These are phyloP conservation scores for Calonectria ilicicola DNA, from an alignment of 2,329 filamentous ascomycete species.

Conservation along the genomic window DNA sequence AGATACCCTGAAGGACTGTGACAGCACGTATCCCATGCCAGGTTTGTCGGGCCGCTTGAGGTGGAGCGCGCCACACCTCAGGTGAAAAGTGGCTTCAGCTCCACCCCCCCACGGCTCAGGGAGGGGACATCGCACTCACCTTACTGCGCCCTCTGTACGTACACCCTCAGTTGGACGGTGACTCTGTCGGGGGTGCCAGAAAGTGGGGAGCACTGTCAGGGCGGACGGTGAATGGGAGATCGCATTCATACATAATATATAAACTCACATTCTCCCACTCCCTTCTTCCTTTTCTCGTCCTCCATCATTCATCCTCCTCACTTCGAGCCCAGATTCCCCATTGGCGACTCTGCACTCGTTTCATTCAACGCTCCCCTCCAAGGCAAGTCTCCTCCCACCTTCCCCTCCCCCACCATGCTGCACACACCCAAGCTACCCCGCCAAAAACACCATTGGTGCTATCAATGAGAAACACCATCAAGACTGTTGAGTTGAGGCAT, in stretches of 20 bases:
- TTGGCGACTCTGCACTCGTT: constrained; percentile 24
- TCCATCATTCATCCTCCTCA: constrained; percentile 16
- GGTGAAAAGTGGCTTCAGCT: constrained; percentile 3
- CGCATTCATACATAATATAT: constrained; percentile 26
- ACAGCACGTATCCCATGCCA: not conserved
- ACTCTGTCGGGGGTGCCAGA: constrained; percentile 3
- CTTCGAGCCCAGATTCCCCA: constrained; percentile 28
- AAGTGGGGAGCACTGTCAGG: constrained; percentile 10
- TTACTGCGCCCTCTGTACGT: not conserved
- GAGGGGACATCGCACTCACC: not conserved
- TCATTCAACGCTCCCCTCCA: constrained; percentile 28
- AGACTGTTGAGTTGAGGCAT: constrained; percentile 40
- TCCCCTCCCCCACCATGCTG: constrained; percentile 27
- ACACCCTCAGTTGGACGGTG: constrained; percentile 6
- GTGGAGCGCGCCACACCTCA: constrained; percentile 4
- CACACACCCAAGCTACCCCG: constrained; percentile 39
- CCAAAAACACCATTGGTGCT: constrained; percentile 41
- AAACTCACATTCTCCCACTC: constrained; percentile 33
- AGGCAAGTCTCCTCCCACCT: constrained; percentile 34
- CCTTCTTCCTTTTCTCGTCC: constrained; percentile 28
- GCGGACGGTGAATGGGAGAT: constrained; percentile 6
- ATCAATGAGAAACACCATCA: constrained; percentile 42
- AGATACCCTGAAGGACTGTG: not conserved
- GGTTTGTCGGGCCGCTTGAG: not conserved
- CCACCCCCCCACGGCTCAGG: not conserved